Base-by-base conservation (phyloP, 352 stramenopile species). In the Pythium folliculosum region DNA sequence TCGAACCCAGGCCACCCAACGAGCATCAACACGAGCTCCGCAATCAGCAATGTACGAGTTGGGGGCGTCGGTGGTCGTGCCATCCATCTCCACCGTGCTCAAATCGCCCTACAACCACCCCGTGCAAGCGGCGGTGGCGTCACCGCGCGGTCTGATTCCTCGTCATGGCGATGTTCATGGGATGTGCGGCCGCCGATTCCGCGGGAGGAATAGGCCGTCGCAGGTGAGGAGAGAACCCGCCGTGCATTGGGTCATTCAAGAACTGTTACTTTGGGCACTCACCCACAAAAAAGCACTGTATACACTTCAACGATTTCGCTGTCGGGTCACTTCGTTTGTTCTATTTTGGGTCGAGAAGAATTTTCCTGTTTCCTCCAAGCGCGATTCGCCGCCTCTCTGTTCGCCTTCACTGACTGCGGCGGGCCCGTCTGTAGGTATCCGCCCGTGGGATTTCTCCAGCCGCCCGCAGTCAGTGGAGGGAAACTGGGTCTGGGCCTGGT, bases 341-440 rank as follows among this genome's bases (percentile, higher is more conserved):
- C 48, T 64, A 70, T 48, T 70, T 63, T 58, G 47, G 63, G 61
- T 44, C 9, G 23, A 27, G 12, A n/a, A 14, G 40, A 67, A 67
- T 40, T 16, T 60, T 67, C 50, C 60, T 35, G 48, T 32, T 54
- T 67, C 37, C 40, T 23, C 48, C 13, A 8, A 23, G 3, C 14
- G 54, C 38, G 14, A 44, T 53, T 54, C 56, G 56, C 37, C 54
- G 16, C 49, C 22, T 35, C 49, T 55, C 49, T 55, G 22, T 51
- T 63, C 56, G 54, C 27, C 56, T 54, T 63, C 56, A 60, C 51
- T 53, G 49, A 60, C 49, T 67, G 37, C 21, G 17, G 16, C 25
- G n/a, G 60, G 16, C 60, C 40, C 60, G 60, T 67, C 60, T 67
- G 60, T 38, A 30, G 45, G 60, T 16, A 67, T 44, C 60, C 48